Conservation (phyloP, 1,284 basidiomycete species). For the Rhodotorula sp. region DNA sequence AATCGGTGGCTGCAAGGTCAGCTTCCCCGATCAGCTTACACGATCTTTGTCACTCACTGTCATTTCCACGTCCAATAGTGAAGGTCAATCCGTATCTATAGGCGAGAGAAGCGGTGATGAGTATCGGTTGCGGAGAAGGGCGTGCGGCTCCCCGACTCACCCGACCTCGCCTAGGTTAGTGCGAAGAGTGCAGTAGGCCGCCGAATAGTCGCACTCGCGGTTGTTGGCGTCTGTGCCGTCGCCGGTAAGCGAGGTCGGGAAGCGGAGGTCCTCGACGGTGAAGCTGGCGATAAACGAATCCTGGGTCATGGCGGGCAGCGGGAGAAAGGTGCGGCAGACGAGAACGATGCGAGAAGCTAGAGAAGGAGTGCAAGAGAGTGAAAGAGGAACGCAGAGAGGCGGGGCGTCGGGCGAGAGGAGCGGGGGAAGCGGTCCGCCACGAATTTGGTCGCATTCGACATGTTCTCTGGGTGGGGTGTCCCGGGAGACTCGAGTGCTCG, state of each 20-base stretch:
- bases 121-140: too few species aligned
- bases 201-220: slow-evolving; percentile 90
- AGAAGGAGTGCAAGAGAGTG: too few species aligned
- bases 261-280: slow-evolving; percentile 36
- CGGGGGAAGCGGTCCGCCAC: too few species aligned
- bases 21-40: too few species aligned
- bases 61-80: slow-evolving; percentile 93
- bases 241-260: slow-evolving; percentile 56
- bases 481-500: too few species aligned
- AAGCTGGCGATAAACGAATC: neutral
- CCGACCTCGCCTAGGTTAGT: slow-evolving; percentile 58
- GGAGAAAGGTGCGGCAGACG: too few species aligned
- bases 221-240: slow-evolving; percentile 93
- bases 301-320: too few species aligned
- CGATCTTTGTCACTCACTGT: slow-evolving; percentile 52
- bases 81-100: slow-evolving; percentile 93
- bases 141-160: neutral
- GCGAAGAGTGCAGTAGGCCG: slow-evolving; percentile 78
- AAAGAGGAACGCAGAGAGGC: too few species aligned
- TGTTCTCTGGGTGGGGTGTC: too few species aligned
- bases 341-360: too few species aligned
- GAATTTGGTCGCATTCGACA: too few species aligned
- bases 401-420: too few species aligned
- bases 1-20: slow-evolving; percentile 47
- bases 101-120: neutral